Evolutionary conservation across 2,329 filamentous ascomycete genomes (phyloP).

Genomic region (Podosphaera aphanis): DNA sequence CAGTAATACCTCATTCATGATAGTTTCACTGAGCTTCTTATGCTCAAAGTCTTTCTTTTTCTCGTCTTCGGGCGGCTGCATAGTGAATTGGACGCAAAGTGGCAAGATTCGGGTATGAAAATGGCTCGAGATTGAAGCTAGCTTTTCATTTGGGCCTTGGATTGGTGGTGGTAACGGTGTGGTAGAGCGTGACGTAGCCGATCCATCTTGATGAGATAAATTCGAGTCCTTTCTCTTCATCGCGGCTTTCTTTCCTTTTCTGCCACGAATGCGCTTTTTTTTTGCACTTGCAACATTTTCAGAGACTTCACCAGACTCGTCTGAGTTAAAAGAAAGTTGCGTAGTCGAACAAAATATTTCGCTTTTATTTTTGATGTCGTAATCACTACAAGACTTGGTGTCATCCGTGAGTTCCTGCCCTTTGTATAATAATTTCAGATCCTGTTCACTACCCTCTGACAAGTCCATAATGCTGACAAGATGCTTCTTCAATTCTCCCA

Average conservation of each 20-base stretch:
- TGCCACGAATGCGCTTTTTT: constrained; percentile 15
- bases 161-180: constrained; percentile 17
- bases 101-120: constrained; percentile 44
- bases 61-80: constrained; percentile 36
- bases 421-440: constrained; percentile 50
- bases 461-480: constrained; percentile 42
- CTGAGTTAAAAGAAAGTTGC: constrained; percentile 23
- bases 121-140: constrained; percentile 40
- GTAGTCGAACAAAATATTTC: constrained; percentile 36
- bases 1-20: constrained; percentile 51
- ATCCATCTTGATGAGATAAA: constrained; percentile 13
- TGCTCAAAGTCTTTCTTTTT: constrained; percentile 54
- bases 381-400: constrained; percentile 29
- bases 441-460: constrained; percentile 23
- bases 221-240: constrained; percentile 14
- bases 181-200: constrained; percentile 11
- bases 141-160: constrained; percentile 31
- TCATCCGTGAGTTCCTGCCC: constrained; percentile 46
- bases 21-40: constrained; percentile 49
- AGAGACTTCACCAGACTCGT: constrained; percentile 21
- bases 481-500: constrained; percentile 43
- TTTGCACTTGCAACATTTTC: constrained; percentile 12
- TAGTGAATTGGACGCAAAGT: constrained; percentile 35
- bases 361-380: constrained; percentile 36
- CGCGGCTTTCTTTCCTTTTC: constrained; percentile 22